phyloP scores from a whole-genome alignment of 805 yeast genomes.

The Ogataea siamensis region DNA sequence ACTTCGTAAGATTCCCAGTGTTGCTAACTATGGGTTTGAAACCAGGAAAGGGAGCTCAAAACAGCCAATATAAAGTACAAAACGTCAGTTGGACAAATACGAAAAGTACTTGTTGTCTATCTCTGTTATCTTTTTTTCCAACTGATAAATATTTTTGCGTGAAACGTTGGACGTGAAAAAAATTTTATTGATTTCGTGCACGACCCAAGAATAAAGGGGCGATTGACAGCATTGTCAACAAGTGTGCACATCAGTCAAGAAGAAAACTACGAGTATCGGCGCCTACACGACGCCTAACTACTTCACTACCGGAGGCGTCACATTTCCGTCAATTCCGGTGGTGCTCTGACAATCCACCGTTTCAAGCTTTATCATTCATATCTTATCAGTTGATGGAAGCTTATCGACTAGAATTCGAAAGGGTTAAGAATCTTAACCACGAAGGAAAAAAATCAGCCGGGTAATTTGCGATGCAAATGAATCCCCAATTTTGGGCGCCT shows the following conservation, averaged over 20 bases:
- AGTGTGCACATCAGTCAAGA: neutral
- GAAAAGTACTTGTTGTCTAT: constrained; percentile 10
- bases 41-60: neutral
- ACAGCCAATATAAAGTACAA: constrained; percentile 3
- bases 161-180: constrained; percentile 14
- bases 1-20: neutral
- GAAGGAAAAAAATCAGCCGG: neutral
- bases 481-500: constrained; percentile 6
- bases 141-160: constrained; percentile 13
- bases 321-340: neutral
- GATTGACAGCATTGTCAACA: neutral
- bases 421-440: neutral
- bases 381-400: constrained; percentile 10
- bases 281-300: neutral
- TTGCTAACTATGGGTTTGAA: neutral
- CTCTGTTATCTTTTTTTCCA: constrained; percentile 14
- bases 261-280: neutral
- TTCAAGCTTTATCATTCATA: constrained; percentile 4
- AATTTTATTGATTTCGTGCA: constrained; percentile 10
- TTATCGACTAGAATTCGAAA: constrained; percentile 6
- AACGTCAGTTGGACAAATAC: constrained; percentile 4
- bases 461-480: neutral
- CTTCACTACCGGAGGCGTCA: neutral
- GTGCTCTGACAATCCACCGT: neutral
- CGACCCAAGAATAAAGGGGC: constrained; percentile 7